Percentiles rank a stretch among this genome's conserved stretches.
Evolutionary conservation across 331 rosid species (phyloP).

Genomic region (Rosa hybrid): DNA sequence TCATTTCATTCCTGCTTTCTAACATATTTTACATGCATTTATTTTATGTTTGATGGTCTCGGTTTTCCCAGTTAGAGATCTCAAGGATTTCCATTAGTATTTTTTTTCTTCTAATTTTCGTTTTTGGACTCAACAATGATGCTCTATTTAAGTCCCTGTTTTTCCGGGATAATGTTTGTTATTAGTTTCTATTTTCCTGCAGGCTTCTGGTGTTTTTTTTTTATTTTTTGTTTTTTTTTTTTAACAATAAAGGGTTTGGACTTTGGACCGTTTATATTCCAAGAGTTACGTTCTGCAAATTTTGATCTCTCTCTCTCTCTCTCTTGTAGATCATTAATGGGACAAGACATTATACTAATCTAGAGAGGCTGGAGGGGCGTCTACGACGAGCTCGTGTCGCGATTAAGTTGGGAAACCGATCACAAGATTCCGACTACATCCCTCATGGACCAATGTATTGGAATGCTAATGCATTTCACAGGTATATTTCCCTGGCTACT

Average conservation of each 20-base stretch:
- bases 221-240: no score
- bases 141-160: neutral
- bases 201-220: no score
- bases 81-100: neutral
- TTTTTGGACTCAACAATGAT: neutral
- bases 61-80: no score
- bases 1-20: no score
- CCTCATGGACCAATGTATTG: constrained; percentile 81
- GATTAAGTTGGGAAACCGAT: constrained; percentile 47
- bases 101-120: no score
- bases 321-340: neutral
- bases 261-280: no score
- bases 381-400: constrained; percentile 64
- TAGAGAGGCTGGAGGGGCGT: constrained; percentile 58
- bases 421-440: constrained; percentile 44
- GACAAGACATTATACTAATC: constrained; percentile 38
- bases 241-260: no score
- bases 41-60: no score
- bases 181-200: neutral
- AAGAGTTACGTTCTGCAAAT: no score
- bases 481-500: constrained; percentile 37
- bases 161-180: neutral
- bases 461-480: constrained; percentile 74
- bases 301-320: no score
- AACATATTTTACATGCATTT: neutral